These are phyloP conservation scores for Hebeloma cylindrosporum DNA, from an alignment of 768 basidiomycete genomes.

Conservation along the genomic window DNA sequence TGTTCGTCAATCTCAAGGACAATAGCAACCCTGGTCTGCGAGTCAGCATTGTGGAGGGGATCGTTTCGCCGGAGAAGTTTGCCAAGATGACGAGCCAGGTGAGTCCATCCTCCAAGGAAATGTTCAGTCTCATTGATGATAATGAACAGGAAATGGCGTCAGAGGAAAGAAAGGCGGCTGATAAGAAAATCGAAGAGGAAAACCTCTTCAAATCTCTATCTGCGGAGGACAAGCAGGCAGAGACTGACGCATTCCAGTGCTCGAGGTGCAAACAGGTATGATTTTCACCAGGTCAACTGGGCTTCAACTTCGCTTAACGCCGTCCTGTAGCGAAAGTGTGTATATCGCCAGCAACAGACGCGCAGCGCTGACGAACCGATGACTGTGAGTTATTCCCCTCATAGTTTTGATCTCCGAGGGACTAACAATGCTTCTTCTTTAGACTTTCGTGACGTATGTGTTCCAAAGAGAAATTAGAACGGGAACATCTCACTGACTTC, in stretches of 20 bases:
- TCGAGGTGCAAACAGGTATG: conserved; percentile 86
- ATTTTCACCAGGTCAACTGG: background rate
- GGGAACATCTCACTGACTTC: background rate
- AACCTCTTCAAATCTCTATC: conserved; percentile 92
- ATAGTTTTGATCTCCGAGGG: background rate
- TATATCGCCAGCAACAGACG: conserved; percentile 95
- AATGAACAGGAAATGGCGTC: conserved; percentile 87
- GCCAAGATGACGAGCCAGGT: conserved; percentile 83
- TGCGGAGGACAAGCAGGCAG: conserved; percentile 86
- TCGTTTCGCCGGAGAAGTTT: conserved; percentile 66
- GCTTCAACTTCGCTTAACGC: background rate
- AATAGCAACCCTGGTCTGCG: conserved; percentile 88
- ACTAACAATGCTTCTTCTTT: background rate
- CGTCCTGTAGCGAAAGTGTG: conserved; percentile 66
- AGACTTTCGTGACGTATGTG: conserved; percentile 23
- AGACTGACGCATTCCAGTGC: conserved; percentile 98
- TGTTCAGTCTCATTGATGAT: background rate
- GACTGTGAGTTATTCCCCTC: conserved; percentile 46
- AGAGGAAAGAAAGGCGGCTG: conserved; percentile 83
- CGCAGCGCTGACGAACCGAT: conserved; percentile 98
- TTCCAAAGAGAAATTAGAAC: background rate
- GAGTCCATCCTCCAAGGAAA: conserved; percentile 19
- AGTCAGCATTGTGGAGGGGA: conserved; percentile 83
- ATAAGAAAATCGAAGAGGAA: conserved; percentile 77
- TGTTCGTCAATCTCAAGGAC: conserved; percentile 94